These are phyloP conservation scores for Blepharisma stoltei DNA, from an alignment of 73 alveolate species.

Conservation along the genomic window DNA sequence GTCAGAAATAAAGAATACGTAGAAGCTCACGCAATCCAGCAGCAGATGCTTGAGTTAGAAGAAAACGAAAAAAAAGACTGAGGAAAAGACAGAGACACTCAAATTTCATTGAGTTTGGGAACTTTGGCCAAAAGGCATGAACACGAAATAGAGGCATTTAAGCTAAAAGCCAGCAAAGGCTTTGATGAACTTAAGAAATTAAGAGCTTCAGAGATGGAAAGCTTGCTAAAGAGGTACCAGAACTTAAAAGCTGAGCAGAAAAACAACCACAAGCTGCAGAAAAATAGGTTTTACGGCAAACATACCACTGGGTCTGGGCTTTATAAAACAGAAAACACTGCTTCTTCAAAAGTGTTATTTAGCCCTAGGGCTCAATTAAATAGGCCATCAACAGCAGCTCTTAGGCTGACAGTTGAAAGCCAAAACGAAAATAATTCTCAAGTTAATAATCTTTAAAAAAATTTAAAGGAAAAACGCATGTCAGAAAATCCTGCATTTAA, in stretches of 20 bases:
- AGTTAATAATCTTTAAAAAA: too few relatives aligned
- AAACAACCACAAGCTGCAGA: not conserved
- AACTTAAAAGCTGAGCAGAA: not conserved
- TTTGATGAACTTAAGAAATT: not conserved
- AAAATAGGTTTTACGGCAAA: not conserved
- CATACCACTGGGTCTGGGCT: conserved; percentile 4
- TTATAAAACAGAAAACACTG: too few relatives aligned
- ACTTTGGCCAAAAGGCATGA: not conserved
- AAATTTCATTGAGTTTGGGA: not conserved
- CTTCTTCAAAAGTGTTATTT: too few relatives aligned
- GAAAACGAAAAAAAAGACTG: not conserved
- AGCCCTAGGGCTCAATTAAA: too few relatives aligned
- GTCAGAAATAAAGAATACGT: not conserved
- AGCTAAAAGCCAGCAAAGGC: not conserved
- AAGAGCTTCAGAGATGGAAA: not conserved
- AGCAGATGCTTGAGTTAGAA: not conserved
- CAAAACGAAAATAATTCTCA: too few relatives aligned
- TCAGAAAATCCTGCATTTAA: too few relatives aligned
- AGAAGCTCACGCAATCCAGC: not conserved
- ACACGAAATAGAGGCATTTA: not conserved
- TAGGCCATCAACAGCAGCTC: too few relatives aligned
- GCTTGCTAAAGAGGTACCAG: not conserved
- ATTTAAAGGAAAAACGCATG: too few relatives aligned
- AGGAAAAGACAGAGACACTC: not conserved
- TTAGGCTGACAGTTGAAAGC: too few relatives aligned